phyloP scores from a whole-genome alignment of 768 basidiomycete species.

The Psilocybe sp. region DNA sequence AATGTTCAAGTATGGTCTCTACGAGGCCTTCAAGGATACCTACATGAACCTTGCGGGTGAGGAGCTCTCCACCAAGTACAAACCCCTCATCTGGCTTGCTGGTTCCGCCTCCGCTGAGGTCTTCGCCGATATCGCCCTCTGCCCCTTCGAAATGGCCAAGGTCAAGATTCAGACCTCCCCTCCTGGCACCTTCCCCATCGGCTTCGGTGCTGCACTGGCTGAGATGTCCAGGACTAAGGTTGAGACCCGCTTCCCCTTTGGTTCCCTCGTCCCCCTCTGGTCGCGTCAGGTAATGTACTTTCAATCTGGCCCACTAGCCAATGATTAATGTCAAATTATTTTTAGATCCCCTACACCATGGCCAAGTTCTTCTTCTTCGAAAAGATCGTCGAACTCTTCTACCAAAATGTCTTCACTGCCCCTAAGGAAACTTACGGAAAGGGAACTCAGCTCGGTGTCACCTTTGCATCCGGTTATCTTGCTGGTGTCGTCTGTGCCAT shows the following conservation, averaged over 20 bases:
- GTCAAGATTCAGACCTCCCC: constrained; percentile 86
- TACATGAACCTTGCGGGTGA: constrained; percentile 91
- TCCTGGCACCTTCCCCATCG: constrained; percentile 72
- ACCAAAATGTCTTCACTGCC: constrained; percentile 79
- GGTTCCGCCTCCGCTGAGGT: constrained; percentile 94
- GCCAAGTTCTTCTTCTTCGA: constrained; percentile 98
- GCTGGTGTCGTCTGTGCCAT: constrained; percentile 95
- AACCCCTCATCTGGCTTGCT: constrained; percentile 88
- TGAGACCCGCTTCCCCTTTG: constrained; percentile 83
- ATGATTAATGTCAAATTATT: neutral
- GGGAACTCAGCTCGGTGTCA: constrained; percentile 83
- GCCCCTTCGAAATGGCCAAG: constrained; percentile 92
- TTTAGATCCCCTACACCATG: constrained; percentile 95
- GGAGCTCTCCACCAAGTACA: constrained; percentile 75
- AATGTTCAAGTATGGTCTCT: constrained; percentile 98
- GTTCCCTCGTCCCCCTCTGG: constrained; percentile 83
- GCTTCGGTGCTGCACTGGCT: constrained; percentile 67
- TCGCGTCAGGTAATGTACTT: constrained; percentile 66
- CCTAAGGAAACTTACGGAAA: constrained; percentile 80
- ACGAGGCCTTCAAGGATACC: constrained; percentile 92
- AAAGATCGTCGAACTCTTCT: constrained; percentile 83
- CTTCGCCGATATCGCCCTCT: constrained; percentile 94
- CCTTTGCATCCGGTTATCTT: constrained; percentile 88
- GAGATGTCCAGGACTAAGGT: constrained; percentile 65
- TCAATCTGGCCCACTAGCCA: neutral